phyloP scores from a whole-genome alignment of 257 asterid species.

The Gardenia jasminoides region DNA sequence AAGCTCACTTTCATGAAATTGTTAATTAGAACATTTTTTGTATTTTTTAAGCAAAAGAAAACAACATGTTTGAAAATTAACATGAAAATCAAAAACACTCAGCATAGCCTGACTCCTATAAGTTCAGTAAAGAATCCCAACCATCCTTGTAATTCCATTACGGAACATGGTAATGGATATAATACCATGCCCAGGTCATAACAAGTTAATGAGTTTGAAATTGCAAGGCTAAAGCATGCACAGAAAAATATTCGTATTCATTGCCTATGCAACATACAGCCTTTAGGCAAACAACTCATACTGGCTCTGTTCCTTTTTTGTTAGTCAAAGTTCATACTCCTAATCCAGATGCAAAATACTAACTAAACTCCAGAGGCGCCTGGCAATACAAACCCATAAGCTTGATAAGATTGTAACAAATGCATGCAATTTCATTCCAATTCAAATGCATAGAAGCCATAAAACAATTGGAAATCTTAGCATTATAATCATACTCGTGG shows the following conservation, averaged over 20 bases:
- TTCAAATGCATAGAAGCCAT: background rate
- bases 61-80: background rate
- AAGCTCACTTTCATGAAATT: background rate
- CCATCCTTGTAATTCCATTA: background rate
- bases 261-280: background rate
- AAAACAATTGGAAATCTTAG: background rate
- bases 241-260: background rate
- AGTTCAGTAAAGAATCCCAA: background rate
- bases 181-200: background rate
- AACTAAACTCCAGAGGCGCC: background rate
- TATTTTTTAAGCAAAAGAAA: too few relatives aligned
- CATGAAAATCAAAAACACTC: background rate
- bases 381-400: background rate
- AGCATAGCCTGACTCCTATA: background rate
- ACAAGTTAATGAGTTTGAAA: too few relatives aligned
- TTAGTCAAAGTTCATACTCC: background rate
- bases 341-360: background rate
- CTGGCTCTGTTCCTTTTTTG: background rate
- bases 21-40: background rate
- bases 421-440: background rate
- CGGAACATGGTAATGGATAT: background rate
- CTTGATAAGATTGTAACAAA: background rate
- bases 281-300: background rate
- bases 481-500: background rate
- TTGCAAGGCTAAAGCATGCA: background rate